phyloP scores from a whole-genome alignment of 495 filamentous ascomycete species.

The Paragyromitra xinjiangensis region DNA sequence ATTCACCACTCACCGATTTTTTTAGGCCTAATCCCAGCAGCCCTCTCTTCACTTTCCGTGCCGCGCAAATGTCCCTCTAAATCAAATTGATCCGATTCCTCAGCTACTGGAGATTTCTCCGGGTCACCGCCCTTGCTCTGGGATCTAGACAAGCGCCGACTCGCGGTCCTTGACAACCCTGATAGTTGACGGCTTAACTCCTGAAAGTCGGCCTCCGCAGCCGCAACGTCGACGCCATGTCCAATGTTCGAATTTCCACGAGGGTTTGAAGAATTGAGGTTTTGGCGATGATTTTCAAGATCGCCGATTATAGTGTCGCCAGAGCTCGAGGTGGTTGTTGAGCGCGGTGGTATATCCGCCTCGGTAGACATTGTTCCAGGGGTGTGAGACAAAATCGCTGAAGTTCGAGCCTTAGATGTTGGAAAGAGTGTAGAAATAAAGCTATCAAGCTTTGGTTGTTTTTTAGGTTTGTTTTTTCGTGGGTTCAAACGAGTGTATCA shows the following conservation, averaged over 20 bases:
- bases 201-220: conserved; percentile 79
- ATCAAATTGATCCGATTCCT: conserved; percentile 70
- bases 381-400: background rate
- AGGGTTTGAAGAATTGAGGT: conserved; percentile 53
- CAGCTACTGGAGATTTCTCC: conserved; percentile 36
- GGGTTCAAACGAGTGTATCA: conserved; percentile 31
- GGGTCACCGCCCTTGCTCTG: conserved; percentile 59
- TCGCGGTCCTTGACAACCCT: conserved; percentile 68
- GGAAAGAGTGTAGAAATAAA: conserved; percentile 6
- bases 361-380: conserved; percentile 3
- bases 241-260: conserved; percentile 50
- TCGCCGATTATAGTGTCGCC: conserved; percentile 60
- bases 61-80: conserved; percentile 75
- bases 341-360: conserved; percentile 28
- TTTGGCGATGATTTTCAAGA: conserved; percentile 61
- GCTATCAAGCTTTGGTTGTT: background rate
- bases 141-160: conserved; percentile 60
- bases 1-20: conserved; percentile 65
- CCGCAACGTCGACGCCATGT: conserved; percentile 72
- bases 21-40: conserved; percentile 81
- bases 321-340: conserved; percentile 56
- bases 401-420: background rate
- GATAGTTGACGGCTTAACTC: conserved; percentile 78
- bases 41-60: conserved; percentile 71
- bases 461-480: background rate